A percentile compares a stretch with the other conserved stretches of the same genome.
Conservation (phyloP, 139 green algal genomes). For the Picochlorum sp. region DNA sequence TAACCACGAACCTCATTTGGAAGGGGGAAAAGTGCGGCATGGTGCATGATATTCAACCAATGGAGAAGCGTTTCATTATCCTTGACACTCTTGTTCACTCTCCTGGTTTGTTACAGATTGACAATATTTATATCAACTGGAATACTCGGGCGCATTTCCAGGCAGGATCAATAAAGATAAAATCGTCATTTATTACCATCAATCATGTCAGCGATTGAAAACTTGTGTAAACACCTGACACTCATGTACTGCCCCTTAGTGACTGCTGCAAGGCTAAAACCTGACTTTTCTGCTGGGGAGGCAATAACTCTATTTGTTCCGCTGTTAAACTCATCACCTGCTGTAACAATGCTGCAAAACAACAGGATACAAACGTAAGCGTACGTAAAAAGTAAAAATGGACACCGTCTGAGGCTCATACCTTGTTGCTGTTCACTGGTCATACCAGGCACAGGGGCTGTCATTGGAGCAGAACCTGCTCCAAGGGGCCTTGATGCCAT, state of each 20-base stretch:
- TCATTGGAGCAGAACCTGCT: background rate
- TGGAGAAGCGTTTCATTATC: too few species aligned
- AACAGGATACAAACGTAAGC: background rate
- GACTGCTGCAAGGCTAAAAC: conserved; percentile 71
- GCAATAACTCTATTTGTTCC: conserved; percentile 77
- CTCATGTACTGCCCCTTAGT: conserved; percentile 35
- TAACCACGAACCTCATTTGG: too few species aligned
- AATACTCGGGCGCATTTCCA: too few species aligned
- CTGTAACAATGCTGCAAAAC: conserved; percentile 48
- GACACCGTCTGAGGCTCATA: background rate
- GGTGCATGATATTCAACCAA: too few species aligned
- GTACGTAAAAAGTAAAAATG: background rate
- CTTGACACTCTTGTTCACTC: too few species aligned
- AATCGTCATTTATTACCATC: too few species aligned
- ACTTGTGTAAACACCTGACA: background rate
- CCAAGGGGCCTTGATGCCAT: background rate
- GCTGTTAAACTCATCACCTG: conserved; percentile 80
- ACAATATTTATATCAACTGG: too few species aligned
- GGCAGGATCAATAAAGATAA: too few species aligned
- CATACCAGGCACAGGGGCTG: conserved; percentile 7
- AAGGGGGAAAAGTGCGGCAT: too few species aligned
- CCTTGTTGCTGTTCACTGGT: conserved; percentile 13
- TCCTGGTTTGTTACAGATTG: too few species aligned
- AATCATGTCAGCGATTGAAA: too few species aligned
- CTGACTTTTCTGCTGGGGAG: conserved; percentile 70